Base-by-base conservation (phyloP, 1,139 yeast genomes). In the Candida mesenterica region DNA sequence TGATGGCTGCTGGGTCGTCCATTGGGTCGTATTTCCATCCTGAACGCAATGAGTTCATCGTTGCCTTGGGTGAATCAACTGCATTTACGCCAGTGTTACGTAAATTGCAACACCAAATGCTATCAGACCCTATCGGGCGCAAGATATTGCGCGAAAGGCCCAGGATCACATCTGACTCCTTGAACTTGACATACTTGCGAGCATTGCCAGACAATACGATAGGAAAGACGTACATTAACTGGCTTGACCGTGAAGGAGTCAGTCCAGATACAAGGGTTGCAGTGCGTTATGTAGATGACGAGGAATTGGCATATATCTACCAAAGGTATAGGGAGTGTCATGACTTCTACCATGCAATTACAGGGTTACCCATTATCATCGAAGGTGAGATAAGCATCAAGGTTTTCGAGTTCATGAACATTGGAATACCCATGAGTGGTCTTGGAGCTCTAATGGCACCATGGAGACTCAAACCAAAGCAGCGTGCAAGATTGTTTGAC, bases 361-460 rank as follows among this genome's bases (percentile, higher is more conserved):
- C 95, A 0, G 94, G 95, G 6, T 70, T 88, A 35, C 97, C 97
- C 0, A 86, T 90, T 29, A 82, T 86, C 28, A 79, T 94, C 48
- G 98, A 92, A 53, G 99, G 98, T 13, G 99, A 92, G 55, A 84
- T 92, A 34, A 88, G 96, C 0, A 85, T 92, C 17, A 92, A 92
- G 60, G 85, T 90, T 18, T 79, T 94, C 49, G 99, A 92, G 60
- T 95, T 81, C 54, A 84, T 92, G 58, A 92, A 92, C 57, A 76
- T 92, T 41, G 96, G 96, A 2, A 77, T 94, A 32, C 97, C 97
- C 14, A 90, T 94, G 94, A 90, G 97, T 7, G 96, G 96, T 0
- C 61, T 94, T 36, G 96, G 96, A 0, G 94, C 96, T 0, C 49
- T 87, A 17, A 76, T 88, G 48, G 96, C 96, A 2, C 97, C 97